A percentile compares a stretch with the other conserved stretches of the same genome.
Conservation (phyloP, 352 stramenopile genomes). For the Phytophthora cactorum region DNA sequence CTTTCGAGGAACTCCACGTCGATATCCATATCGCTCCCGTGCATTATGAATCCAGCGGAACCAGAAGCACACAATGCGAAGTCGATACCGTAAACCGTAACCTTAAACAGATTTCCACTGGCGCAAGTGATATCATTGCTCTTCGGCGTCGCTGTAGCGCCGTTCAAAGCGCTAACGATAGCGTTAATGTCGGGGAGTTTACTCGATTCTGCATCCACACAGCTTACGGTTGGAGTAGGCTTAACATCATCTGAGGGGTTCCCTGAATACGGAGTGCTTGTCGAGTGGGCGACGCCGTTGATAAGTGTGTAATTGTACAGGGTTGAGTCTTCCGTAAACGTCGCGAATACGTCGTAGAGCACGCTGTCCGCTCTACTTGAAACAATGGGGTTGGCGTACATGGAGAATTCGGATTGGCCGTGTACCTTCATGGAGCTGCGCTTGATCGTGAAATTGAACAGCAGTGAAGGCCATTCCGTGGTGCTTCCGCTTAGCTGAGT, state of each 20-base stretch:
- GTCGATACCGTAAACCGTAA: slow-evolving; percentile 11
- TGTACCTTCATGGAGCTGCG: slow-evolving; percentile 34
- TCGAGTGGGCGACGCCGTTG: slow-evolving; percentile 26
- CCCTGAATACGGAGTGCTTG: slow-evolving; percentile 7
- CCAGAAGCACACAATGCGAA: slow-evolving; percentile 12
- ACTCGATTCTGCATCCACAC: slow-evolving; percentile 16
- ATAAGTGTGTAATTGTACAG: slow-evolving; percentile 36
- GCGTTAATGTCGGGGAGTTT: slow-evolving; percentile 19
- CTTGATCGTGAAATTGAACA: slow-evolving; percentile 40
- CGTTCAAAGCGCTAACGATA: slow-evolving; percentile 13
- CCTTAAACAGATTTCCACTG: slow-evolving; percentile 13
- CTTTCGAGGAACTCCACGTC: slow-evolving; percentile 18
- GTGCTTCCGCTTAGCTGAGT: background rate
- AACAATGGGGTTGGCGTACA: slow-evolving; percentile 36
- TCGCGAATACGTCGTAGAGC: slow-evolving; percentile 34
- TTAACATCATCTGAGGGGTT: background rate
- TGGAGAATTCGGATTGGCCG: slow-evolving; percentile 27
- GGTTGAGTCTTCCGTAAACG: slow-evolving; percentile 20
- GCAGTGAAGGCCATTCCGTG: slow-evolving; percentile 29
- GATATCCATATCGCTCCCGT: slow-evolving; percentile 21
- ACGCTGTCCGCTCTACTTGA: slow-evolving; percentile 10
- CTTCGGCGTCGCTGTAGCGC: background rate
- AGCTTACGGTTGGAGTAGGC: slow-evolving; percentile 7
- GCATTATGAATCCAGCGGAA: background rate
- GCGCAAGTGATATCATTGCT: background rate